Conservation (phyloP, 2,329 filamentous ascomycete species). For the Talaromyces amestolkiae region DNA sequence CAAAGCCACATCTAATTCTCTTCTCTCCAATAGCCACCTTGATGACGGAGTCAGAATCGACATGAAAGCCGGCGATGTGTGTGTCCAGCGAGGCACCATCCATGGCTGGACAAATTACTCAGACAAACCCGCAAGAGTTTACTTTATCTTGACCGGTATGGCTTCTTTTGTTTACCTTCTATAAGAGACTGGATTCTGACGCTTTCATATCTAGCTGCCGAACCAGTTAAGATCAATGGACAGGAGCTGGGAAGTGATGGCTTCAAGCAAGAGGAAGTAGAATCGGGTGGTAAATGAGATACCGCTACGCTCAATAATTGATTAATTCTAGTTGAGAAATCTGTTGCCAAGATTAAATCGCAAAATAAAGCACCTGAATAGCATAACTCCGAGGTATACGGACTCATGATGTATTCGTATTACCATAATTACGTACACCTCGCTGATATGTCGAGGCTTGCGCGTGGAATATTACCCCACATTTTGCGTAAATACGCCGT, state of each 20-base stretch:
- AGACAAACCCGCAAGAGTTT: conserved; percentile 1
- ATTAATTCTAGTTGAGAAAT: too few relatives aligned
- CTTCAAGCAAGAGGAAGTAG: background rate
- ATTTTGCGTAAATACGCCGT: background rate
- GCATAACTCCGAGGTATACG: background rate
- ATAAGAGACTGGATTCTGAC: background rate
- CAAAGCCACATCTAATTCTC: background rate
- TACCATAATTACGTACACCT: background rate
- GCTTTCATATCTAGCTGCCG: background rate
- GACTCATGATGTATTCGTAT: background rate
- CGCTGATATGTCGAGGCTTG: too few relatives aligned
- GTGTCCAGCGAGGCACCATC: conserved; percentile 8
- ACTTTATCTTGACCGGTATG: conserved; percentile 11
- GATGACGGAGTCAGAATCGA: conserved; percentile 11
- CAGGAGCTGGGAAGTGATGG: conserved; percentile 5
- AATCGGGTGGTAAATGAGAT: conserved; percentile 1
- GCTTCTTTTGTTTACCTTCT: background rate
- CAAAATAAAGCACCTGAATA: background rate
- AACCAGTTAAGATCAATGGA: conserved; percentile 4
- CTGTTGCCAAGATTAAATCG: too few relatives aligned
- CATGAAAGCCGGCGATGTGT: conserved; percentile 9
- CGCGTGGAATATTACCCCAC: background rate
- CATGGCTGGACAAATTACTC: conserved; percentile 11
- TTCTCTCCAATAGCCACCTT: background rate
- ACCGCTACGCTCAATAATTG: background rate